Conservation (phyloP, 768 basidiomycete species). For the Dioszegia hungarica region DNA sequence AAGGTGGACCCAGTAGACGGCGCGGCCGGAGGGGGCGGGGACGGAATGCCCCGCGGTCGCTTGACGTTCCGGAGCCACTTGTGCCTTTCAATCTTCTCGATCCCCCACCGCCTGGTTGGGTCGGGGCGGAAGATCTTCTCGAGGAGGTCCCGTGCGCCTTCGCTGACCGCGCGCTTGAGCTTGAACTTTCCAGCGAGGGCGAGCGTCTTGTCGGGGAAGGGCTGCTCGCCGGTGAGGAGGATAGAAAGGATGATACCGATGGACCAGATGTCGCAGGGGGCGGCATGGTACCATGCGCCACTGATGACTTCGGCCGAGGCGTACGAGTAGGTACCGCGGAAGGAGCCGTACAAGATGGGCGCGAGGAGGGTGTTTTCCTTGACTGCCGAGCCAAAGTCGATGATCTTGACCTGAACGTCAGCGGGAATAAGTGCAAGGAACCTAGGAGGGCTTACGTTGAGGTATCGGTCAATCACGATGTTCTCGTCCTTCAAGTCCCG, state of each 20-base stretch:
- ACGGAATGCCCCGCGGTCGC: background rate
- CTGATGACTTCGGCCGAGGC: slow-evolving; percentile 50
- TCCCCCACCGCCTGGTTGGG: slow-evolving; percentile 30
- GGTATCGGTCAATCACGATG: slow-evolving; percentile 53
- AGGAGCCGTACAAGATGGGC: slow-evolving; percentile 66
- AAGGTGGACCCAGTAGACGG: background rate
- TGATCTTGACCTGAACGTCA: slow-evolving; percentile 70
- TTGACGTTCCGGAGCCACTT: slow-evolving; percentile 21
- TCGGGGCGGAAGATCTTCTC: slow-evolving; percentile 37
- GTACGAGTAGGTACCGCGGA: slow-evolving; percentile 52
- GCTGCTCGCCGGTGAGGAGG: slow-evolving; percentile 51
- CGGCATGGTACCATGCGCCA: slow-evolving; percentile 49
- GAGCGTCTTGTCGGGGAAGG: slow-evolving; percentile 39
- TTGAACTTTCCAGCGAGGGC: slow-evolving; percentile 32
- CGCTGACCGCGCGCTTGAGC: slow-evolving; percentile 25
- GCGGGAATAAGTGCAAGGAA: background rate
- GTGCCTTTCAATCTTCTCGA: slow-evolving; percentile 36
- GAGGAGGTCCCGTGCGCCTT: slow-evolving; percentile 35
- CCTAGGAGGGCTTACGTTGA: slow-evolving; percentile 53
- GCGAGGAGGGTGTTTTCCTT: slow-evolving; percentile 60
- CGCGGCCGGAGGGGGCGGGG: background rate
- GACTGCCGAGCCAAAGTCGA: slow-evolving; percentile 90
- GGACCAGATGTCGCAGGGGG: slow-evolving; percentile 52
- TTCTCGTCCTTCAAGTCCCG: slow-evolving; percentile 54
- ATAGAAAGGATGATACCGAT: slow-evolving; percentile 52